These are phyloP conservation scores for Blumeria graminis DNA, from an alignment of 2,329 filamentous ascomycete species.

Conservation along the genomic window DNA sequence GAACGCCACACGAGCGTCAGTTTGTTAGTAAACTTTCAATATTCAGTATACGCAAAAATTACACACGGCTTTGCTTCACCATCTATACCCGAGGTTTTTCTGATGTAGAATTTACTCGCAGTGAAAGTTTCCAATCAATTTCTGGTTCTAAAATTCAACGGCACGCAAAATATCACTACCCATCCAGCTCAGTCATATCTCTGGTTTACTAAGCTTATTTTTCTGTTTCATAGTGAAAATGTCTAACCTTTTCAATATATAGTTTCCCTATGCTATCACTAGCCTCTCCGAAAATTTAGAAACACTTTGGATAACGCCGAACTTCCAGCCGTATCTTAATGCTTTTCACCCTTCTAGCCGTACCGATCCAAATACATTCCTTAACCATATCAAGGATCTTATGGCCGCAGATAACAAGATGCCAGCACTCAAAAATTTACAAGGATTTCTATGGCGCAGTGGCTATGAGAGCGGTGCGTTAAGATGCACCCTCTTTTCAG, in stretches of 20 bases:
- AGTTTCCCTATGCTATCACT: conserved; percentile 58
- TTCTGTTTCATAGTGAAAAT: too few species aligned
- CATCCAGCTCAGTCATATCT: too few species aligned
- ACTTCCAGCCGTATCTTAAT: conserved; percentile 41
- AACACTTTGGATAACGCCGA: conserved; percentile 38
- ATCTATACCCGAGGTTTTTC: too few species aligned
- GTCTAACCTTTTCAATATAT: conserved; percentile 1
- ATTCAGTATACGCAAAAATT: too few species aligned
- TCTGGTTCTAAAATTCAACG: too few species aligned
- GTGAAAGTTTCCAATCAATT: too few species aligned
- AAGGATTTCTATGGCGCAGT: conserved; percentile 54
- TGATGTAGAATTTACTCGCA: too few species aligned
- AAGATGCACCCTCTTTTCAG: conserved; percentile 47
- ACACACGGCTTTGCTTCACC: too few species aligned
- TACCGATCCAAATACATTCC: conserved; percentile 31
- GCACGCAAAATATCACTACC: too few species aligned
- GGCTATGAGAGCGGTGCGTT: conserved; percentile 49
- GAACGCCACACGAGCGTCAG: too few species aligned
- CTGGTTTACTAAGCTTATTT: too few species aligned
- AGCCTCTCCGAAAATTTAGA: conserved; percentile 39
- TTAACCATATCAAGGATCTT: conserved; percentile 44
- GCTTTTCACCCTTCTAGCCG: conserved; percentile 45
- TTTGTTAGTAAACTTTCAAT: too few species aligned
- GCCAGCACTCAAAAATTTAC: conserved; percentile 53
- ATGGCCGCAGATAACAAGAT: conserved; percentile 50